Evolutionary conservation across 2,329 filamentous ascomycete genomes (phyloP), one percentile per base, ranked within the genome.

Genomic region (Paraphaeosphaeria minitans): DNA sequence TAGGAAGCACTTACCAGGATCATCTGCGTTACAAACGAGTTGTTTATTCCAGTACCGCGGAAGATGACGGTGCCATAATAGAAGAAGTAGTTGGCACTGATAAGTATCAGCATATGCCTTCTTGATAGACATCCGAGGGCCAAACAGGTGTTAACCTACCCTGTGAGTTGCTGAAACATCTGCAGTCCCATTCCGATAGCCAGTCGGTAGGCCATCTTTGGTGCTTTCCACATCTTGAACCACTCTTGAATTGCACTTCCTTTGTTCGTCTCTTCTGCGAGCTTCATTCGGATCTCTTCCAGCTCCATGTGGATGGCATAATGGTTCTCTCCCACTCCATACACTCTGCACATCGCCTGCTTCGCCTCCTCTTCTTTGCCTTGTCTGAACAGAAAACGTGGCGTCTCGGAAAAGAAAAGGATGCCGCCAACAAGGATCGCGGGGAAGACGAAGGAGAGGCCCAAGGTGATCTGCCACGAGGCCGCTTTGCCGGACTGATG

Each of bases 91-190:
- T 88, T 88, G 61, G 83, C 85, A 45, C 57, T 57, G 45, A 24
- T 14, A 37, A n/a, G 39, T n/a, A 14, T 66, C 60, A 13, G 64
- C 39, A 47, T 16, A 8, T 12, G 19, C n/a, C n/a, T n/a, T n/a
- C n/a, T n/a, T n/a, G n/a, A n/a, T n/a, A n/a, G n/a, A n/a, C n/a
- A n/a, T n/a, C n/a, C n/a, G n/a, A n/a, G n/a, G n/a, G n/a, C n/a
- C n/a, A n/a, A n/a, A n/a, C n/a, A n/a, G n/a, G n/a, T n/a, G n/a
- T n/a, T n/a, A 13, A 21, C 12, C 27, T 52, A 62, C 59, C 88
- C 88, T 1, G 87, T 89, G 7, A 90, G 78, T 71, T 90, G 88
- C 73, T 90, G 87, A 14, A 87, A 83, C 51, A 85, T 83, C 74
- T 89, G 86, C 7, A 90, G 80, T 10, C 79, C 73, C 49, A 89